A percentile compares a stretch with the other conserved stretches of the same genome.
Evolutionary conservation across 208 protist genomes (phyloP).

Genomic region (Perkinsela sp.): DNA sequence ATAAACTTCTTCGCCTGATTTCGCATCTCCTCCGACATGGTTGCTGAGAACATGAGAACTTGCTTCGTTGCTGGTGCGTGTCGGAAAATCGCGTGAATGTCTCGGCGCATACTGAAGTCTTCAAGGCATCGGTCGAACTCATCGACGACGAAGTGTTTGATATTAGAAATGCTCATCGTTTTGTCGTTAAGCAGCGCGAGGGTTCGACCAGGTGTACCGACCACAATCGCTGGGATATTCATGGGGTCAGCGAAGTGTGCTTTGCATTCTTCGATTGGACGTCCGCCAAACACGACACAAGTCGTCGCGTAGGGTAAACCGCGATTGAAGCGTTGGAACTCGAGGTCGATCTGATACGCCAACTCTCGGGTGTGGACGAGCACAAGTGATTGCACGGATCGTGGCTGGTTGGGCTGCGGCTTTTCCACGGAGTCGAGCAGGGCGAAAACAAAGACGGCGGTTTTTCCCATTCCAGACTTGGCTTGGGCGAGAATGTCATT

Average conservation of each 20-base stretch:
- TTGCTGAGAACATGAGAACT: conserved; percentile 99
- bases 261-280: conserved; percentile 42
- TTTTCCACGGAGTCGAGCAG: conserved; percentile 85
- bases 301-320: conserved; percentile 77
- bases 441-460: conserved; percentile 95
- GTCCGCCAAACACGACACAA: conserved; percentile 85
- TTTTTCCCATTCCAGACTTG: conserved; percentile 99
- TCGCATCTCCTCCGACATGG: conserved; percentile 78
- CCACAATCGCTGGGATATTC: conserved; percentile 81
- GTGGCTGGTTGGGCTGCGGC: conserved; percentile 34
- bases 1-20: conserved; percentile 92
- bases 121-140: conserved; percentile 96
- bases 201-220: conserved; percentile 90
- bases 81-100: conserved; percentile 93
- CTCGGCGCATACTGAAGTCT: conserved; percentile 66
- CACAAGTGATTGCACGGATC: conserved; percentile 58
- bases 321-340: conserved; percentile 91
- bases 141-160: conserved; percentile 96
- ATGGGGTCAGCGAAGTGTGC: conserved; percentile 1
- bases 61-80: conserved; percentile 87
- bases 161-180: conserved; percentile 60
- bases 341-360: conserved; percentile 92
- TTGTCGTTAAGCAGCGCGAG: conserved; percentile 62
- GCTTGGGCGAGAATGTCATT: conserved; percentile 94
- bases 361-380: conserved; percentile 92